phyloP scores from a whole-genome alignment of 139 green algal genomes.

The Coelastrella sp. region DNA sequence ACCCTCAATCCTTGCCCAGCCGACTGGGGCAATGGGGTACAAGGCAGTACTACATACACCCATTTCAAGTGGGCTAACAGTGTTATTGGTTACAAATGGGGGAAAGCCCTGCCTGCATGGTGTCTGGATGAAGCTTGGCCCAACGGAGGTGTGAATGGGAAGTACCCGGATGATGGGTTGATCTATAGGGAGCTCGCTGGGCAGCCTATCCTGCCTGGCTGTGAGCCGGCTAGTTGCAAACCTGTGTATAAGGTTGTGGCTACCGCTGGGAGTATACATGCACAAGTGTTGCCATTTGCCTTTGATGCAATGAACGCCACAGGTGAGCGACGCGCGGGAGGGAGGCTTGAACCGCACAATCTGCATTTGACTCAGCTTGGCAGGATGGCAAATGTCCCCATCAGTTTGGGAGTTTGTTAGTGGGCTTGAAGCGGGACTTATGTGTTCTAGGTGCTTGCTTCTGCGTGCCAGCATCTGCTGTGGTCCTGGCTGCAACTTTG shows the following conservation, averaged over 20 bases:
- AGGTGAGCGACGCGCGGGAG: background rate
- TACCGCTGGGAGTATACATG: conserved; percentile 45
- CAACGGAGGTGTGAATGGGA: conserved; percentile 30
- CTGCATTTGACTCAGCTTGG: too few species aligned
- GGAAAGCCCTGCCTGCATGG: conserved; percentile 52
- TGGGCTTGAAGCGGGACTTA: too few species aligned
- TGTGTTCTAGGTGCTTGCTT: too few species aligned
- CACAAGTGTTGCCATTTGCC: conserved; percentile 53
- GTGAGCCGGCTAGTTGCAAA: conserved; percentile 44
- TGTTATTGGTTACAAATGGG: conserved; percentile 52
- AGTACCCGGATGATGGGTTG: conserved; percentile 34
- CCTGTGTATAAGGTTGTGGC: conserved; percentile 35
- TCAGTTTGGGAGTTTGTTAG: too few species aligned
- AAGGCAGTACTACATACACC: conserved; percentile 53
- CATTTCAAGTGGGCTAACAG: conserved; percentile 51
- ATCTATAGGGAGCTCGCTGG: conserved; percentile 47
- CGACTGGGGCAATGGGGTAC: conserved; percentile 53
- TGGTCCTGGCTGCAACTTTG: too few species aligned
- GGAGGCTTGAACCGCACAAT: too few species aligned
- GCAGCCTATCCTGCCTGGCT: conserved; percentile 54
- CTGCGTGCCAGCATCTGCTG: too few species aligned
- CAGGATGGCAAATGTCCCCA: too few species aligned
- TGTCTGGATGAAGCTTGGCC: conserved; percentile 58
- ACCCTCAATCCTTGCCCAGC: conserved; percentile 44
- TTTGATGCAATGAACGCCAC: conserved; percentile 50